These are phyloP conservation scores for Mycena rosella DNA, from an alignment of 768 basidiomycete species.

Conservation along the genomic window DNA sequence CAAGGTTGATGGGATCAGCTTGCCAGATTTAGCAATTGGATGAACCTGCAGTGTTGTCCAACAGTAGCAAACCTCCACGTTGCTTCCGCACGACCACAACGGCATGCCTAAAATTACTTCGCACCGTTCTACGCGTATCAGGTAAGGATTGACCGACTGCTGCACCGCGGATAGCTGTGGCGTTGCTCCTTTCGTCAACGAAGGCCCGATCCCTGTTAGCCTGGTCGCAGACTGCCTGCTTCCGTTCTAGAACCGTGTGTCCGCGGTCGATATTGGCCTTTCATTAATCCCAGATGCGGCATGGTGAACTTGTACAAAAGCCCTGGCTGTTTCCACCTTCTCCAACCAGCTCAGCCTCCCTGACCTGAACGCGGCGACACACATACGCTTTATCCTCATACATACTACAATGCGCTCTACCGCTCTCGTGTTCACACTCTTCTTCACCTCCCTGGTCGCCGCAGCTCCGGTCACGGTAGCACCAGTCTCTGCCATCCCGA, in stretches of 20 bases:
- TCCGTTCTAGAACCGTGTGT: slow-evolving; percentile 34
- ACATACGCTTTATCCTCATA: slow-evolving; percentile 1
- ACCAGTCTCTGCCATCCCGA: slow-evolving; percentile 9
- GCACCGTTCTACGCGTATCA: slow-evolving; percentile 28
- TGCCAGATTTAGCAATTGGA: no score
- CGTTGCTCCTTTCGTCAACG: slow-evolving; percentile 24
- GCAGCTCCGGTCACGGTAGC: slow-evolving; percentile 35
- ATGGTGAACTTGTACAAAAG: slow-evolving; percentile 33
- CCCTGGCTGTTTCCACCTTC: slow-evolving; percentile 21
- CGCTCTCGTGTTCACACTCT: slow-evolving; percentile 28
- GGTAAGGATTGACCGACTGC: slow-evolving; percentile 25
- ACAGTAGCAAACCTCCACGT: slow-evolving; percentile 4
- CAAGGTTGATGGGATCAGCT: no score
- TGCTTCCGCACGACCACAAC: slow-evolving; percentile 19
- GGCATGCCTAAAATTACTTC: slow-evolving; percentile 10
- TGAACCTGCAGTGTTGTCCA: no score
- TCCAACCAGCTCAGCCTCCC: slow-evolving; percentile 31
- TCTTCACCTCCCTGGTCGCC: slow-evolving; percentile 26
- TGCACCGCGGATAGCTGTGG: slow-evolving; percentile 27
- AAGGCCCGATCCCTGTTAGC: slow-evolving; percentile 35
- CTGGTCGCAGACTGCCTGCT: slow-evolving; percentile 13
- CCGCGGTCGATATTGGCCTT: slow-evolving; percentile 31
- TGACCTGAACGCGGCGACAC: slow-evolving; percentile 29
- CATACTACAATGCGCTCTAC: slow-evolving; percentile 26
- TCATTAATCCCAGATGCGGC: slow-evolving; percentile 29